Evolutionary conservation across 2,329 filamentous ascomycete genomes (phyloP).

Genomic region (Didymosphaeria variabile): DNA sequence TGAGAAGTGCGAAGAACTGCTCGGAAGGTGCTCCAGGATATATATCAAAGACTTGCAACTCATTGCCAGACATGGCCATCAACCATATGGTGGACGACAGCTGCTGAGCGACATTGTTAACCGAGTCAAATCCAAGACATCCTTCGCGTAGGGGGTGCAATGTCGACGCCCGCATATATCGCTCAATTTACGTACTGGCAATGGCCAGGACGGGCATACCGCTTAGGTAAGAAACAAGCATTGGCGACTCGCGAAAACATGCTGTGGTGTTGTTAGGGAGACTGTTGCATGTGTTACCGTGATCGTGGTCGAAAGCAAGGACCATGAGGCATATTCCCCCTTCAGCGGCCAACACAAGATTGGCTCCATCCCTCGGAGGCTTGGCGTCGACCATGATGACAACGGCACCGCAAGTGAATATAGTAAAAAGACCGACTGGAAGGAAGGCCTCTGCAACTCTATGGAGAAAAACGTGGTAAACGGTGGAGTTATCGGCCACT

Average conservation of each 20-base stretch:
- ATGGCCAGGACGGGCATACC: background rate
- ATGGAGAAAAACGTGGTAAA: background rate
- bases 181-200: slow-evolving; percentile 12
- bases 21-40: background rate
- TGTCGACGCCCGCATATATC: slow-evolving; percentile 9
- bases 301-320: background rate
- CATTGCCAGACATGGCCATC: background rate
- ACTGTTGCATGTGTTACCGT: slow-evolving; percentile 1
- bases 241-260: background rate
- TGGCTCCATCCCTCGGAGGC: background rate
- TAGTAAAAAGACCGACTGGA: background rate
- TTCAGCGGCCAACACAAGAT: background rate
- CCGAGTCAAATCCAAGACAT: background rate
- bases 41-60: background rate
- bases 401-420: background rate
- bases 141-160: slow-evolving; percentile 4
- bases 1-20: background rate
- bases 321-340: slow-evolving; percentile 11
- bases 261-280: slow-evolving; percentile 1
- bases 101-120: slow-evolving; percentile 3
- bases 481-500: background rate
- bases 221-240: slow-evolving; percentile 5
- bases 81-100: background rate
- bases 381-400: background rate
- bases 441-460: background rate